Conservation (phyloP, 768 basidiomycete species). For the Agrocybe praecox region DNA sequence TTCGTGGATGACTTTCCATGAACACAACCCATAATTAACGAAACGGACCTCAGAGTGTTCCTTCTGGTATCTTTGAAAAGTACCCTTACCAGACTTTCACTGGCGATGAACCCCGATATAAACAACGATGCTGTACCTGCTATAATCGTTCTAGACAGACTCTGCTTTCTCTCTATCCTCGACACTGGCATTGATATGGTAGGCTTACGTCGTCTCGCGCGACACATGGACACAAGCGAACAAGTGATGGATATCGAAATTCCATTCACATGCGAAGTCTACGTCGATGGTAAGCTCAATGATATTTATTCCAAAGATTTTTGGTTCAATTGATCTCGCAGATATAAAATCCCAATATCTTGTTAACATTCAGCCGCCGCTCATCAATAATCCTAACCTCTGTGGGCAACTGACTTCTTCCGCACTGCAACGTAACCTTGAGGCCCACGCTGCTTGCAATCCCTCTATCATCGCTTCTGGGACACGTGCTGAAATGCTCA, state of each 20-base stretch:
- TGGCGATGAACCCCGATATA: conserved; percentile 55
- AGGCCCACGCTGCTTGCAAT: conserved; percentile 54
- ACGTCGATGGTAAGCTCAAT: conserved; percentile 47
- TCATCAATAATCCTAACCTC: conserved; percentile 44
- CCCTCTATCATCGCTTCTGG: conserved; percentile 45
- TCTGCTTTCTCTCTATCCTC: conserved; percentile 52
- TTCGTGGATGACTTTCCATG: conserved; percentile 36
- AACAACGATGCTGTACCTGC: conserved; percentile 60
- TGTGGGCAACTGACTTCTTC: conserved; percentile 44
- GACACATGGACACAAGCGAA: conserved; percentile 32
- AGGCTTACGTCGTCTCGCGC: conserved; percentile 56
- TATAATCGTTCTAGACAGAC: conserved; percentile 46
- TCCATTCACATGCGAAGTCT: conserved; percentile 52
- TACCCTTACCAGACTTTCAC: conserved; percentile 52
- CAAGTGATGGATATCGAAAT: conserved; percentile 54
- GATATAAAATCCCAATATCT: conserved; percentile 52
- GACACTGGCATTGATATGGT: conserved; percentile 59
- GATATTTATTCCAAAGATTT: neutral
- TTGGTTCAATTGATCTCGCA: conserved; percentile 20
- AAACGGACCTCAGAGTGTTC: conserved; percentile 64
- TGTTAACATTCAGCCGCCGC: conserved; percentile 46
- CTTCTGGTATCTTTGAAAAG: conserved; percentile 57
- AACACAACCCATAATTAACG: no score
- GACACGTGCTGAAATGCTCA: conserved; percentile 48
- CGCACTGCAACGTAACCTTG: conserved; percentile 59